These are phyloP conservation scores for Sporisorium exsertum DNA, from an alignment of 1,284 basidiomycete genomes.

Conservation along the genomic window DNA sequence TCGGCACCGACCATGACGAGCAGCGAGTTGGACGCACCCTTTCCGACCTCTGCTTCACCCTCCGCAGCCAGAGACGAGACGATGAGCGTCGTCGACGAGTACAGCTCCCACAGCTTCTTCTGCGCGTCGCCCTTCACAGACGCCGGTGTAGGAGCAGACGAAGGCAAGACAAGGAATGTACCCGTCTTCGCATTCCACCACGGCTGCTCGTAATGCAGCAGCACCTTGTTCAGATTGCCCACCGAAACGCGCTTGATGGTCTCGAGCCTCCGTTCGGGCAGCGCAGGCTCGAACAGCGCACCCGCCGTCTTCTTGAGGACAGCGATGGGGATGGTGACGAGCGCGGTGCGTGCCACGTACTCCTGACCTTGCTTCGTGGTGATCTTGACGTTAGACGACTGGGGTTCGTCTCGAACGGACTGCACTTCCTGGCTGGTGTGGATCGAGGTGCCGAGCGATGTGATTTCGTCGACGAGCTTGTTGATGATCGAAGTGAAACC, in stretches of 20 bases:
- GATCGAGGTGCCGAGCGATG: slow-evolving; percentile 68
- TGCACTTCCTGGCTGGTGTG: slow-evolving; percentile 64
- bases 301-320: slow-evolving; percentile 64
- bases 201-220: slow-evolving; percentile 70
- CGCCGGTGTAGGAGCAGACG: slow-evolving; percentile 50
- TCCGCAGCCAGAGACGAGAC: slow-evolving; percentile 67
- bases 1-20: slow-evolving; percentile 70
- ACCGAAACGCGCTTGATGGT: slow-evolving; percentile 62
- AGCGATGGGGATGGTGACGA: slow-evolving; percentile 70
- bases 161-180: slow-evolving; percentile 70
- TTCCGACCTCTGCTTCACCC: slow-evolving; percentile 3
- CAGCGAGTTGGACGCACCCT: slow-evolving; percentile 68
- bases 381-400: slow-evolving; percentile 42
- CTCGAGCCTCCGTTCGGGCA: slow-evolving; percentile 63
- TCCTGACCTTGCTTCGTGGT: slow-evolving; percentile 44
- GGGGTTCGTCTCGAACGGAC: slow-evolving; percentile 22
- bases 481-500: slow-evolving; percentile 70
- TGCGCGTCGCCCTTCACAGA: slow-evolving; percentile 24
- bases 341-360: slow-evolving; percentile 53
- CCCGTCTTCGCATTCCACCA: slow-evolving; percentile 72
- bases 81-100: slow-evolving; percentile 66
- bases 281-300: slow-evolving; percentile 64
- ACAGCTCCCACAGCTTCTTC: slow-evolving; percentile 43
- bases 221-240: slow-evolving; percentile 66
- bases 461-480: slow-evolving; percentile 69